Evolutionary conservation across 768 basidiomycete species (phyloP), one percentile per base, ranked within the genome.

Genomic region (Mycena alexandri): DNA sequence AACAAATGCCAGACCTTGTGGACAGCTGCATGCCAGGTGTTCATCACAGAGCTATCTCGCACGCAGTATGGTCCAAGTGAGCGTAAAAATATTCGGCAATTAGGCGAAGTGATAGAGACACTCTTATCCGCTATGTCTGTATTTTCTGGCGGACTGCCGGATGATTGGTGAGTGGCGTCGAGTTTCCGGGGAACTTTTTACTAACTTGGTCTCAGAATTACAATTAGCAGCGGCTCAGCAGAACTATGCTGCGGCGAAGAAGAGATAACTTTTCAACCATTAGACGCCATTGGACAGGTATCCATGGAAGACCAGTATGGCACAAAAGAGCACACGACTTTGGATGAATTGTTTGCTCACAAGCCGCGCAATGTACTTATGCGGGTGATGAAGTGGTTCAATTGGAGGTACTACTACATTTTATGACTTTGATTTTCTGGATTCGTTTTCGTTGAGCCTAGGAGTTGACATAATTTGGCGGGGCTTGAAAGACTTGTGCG

Each of bases 11-110:
- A 67, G 66, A 67, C 66, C 6, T 22, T 67, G 29, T 67, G 66
- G 66, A 61, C 55, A 16, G 66, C 66, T 2, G 66, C 66, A 22
- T 67, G 60, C 41, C 66, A 67, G 21, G 66, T 58, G 11, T 29
- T 56, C 16, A 52, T 57, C 17, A 67, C 66, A 17, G 66, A 67
- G 60, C 55, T 67, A 2, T 56, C 60, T 17, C 60, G 52, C 16
- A 34, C 42, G 3, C 46, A 17, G 19, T 56, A 51, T 25, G 38
- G 38, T 2, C 19, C 47, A 19, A 25, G 25, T 9, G 29, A 17
- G 10, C 13, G 29, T 5, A 24, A 43, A 14, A 65, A 43, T 43
- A 22, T 36, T 4, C 50, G n/a, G 8, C 46, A 57, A 22, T 42
- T 50, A 11, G 5, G 41, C 19, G 60, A 48, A 12, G 66, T 41